phyloP scores from a whole-genome alignment of 257 asterid species.

The Capsicum pubescens region DNA sequence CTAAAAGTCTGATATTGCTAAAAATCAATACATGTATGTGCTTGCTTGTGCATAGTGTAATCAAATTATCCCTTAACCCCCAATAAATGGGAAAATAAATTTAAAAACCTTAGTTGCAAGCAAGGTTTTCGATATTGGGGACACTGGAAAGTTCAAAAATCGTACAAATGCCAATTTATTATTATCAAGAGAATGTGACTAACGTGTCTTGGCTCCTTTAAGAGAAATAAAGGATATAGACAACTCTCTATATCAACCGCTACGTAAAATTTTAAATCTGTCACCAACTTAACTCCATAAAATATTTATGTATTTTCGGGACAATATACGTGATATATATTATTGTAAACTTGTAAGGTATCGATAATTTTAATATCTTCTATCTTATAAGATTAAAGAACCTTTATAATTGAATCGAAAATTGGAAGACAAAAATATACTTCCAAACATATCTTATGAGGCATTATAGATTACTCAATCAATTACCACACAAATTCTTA shows the following conservation, averaged over 20 bases:
- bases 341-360: neutral
- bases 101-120: constrained; percentile 23
- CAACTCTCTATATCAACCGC: no score
- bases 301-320: no score
- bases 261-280: neutral
- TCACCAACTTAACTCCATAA: no score
- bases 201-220: neutral
- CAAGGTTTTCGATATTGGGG: constrained; percentile 17
- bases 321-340: neutral
- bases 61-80: neutral
- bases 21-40: neutral
- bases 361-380: neutral
- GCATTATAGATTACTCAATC: constrained; percentile 21
- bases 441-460: neutral
- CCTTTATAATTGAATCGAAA: neutral
- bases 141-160: constrained; percentile 1
- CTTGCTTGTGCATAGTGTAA: constrained; percentile 3
- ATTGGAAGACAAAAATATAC: neutral
- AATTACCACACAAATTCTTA: neutral
- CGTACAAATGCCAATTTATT: neutral
- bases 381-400: neutral
- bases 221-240: neutral
- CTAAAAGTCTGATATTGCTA: neutral
- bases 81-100: neutral
- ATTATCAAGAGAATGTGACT: neutral